Percentiles rank a stretch among this genome's conserved stretches.
Conservation (phyloP, 1,139 yeast species). For the Taphrina deformans region DNA sequence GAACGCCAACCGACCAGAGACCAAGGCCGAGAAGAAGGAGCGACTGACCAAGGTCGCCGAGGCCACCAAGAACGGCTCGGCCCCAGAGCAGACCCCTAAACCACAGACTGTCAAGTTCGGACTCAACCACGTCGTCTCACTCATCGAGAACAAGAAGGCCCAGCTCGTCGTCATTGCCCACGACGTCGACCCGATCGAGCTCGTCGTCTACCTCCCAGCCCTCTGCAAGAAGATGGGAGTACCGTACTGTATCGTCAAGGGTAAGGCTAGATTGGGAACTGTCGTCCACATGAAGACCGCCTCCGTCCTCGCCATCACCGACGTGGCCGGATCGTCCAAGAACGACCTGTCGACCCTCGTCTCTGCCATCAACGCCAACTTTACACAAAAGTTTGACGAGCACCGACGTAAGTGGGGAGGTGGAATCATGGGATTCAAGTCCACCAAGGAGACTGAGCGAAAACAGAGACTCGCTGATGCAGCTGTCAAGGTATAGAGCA, state of each 20-base stretch:
- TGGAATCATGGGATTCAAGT: constrained; percentile 94
- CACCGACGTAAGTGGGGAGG: constrained; percentile 99
- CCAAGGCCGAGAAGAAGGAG: constrained; percentile 95
- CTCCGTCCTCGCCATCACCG: constrained; percentile 95
- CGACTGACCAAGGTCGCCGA: constrained; percentile 98
- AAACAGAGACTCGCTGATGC: constrained; percentile 30
- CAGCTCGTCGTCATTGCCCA: constrained; percentile 94
- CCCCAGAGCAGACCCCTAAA: constrained; percentile 92
- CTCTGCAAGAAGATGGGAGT: constrained; percentile 99
- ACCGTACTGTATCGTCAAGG: constrained; percentile 97
- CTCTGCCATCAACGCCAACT: constrained; percentile 90
- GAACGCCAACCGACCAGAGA: constrained; percentile 99
- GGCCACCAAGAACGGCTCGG: constrained; percentile 95
- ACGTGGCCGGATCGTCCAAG: constrained; percentile 90
- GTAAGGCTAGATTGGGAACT: constrained; percentile 98
- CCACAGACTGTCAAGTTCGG: constrained; percentile 88
- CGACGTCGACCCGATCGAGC: constrained; percentile 98
- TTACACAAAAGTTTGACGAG: constrained; percentile 88
- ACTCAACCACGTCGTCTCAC: constrained; percentile 94
- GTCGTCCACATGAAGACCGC: constrained; percentile 96
- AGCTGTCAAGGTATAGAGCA: constrained; percentile 31
- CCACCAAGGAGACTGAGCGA: constrained; percentile 45
- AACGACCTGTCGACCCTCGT: constrained; percentile 88
- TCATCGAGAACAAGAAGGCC: constrained; percentile 97
- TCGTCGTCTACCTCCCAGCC: constrained; percentile 94